A percentile compares a stretch with the other conserved stretches of the same genome.
These are phyloP conservation scores for Gossypium stocksii DNA, from an alignment of 345 rosid genomes.

Conservation along the genomic window DNA sequence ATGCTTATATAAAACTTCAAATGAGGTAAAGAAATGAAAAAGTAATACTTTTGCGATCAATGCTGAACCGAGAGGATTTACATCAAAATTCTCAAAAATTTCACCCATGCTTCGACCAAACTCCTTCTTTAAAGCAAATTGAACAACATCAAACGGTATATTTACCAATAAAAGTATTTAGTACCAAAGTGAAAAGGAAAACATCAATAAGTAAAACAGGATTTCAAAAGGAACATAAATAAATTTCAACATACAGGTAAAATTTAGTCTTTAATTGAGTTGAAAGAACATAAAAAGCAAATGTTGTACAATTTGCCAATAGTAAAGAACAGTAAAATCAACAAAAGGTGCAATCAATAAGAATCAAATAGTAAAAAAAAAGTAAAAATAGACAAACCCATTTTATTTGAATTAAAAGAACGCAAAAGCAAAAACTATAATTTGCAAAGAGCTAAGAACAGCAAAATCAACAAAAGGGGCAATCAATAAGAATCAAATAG, in stretches of 20 bases:
- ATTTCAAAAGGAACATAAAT: background rate
- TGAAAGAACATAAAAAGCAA: background rate
- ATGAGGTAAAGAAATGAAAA: background rate
- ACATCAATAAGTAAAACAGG: background rate
- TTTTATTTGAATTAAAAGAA: background rate
- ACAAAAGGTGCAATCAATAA: background rate
- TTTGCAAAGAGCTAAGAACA: background rate
- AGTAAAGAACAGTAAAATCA: background rate
- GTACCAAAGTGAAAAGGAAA: background rate
- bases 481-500: constrained; percentile 1
- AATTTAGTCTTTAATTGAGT: background rate
- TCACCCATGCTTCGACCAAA: constrained; percentile 53
- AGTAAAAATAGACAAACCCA: background rate
- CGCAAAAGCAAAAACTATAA: background rate
- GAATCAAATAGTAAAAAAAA: background rate
- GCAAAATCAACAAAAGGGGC: constrained; percentile 1
- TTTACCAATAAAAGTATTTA: too few relatives aligned
- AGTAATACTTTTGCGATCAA: constrained; percentile 84
- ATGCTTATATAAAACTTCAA: background rate
- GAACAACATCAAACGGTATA: constrained; percentile 39
- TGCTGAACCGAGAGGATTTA: constrained; percentile 85
- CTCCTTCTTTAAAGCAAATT: constrained; percentile 56
- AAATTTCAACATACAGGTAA: background rate
- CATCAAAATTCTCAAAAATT: constrained; percentile 67
- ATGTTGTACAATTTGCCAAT: background rate